Evolutionary conservation across 352 stramenopile genomes (phyloP), one percentile per base, ranked within the genome.

Genomic region (Phytopythium delawarense): DNA sequence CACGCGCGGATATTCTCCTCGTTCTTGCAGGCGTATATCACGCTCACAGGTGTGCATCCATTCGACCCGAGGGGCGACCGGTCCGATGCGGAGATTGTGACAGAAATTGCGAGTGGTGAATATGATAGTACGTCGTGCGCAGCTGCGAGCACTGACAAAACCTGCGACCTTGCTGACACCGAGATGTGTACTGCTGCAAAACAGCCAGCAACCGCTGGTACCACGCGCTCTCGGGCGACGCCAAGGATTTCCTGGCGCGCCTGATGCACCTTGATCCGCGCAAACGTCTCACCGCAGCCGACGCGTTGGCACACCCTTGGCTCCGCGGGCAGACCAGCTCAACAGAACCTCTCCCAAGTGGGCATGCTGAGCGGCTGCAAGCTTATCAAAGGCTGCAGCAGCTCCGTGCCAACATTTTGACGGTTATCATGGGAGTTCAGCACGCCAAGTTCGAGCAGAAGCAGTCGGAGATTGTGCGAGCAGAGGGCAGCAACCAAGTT

Each of bases 141-240:
- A 30, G 4, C 49, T 49, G 34, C 16, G 7, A 37, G 13, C 35
- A 40, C 35, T 52, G 39, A 28, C 28, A 21, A 37, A 11, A 28
- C 0, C 16, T 18, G 15, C 20, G 42, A 11, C 13, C 25, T 40
- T 21, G 4, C 23, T n/a, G 20, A 5, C 39, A 37, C 39, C 13
- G 5, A 35, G 49, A 53, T 51, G 5, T 40, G 23, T 18, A 7
- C 42, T 18, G 51, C 13, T 46, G 25, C 8, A 12, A 25, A 25
- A 49, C 55, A 92, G 83, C 86, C 37, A 63, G 71, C 16, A 93
- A 91, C 57, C 65, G 78, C 52, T 93, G 80, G 79, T 93, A 89
- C 59, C 75, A 72, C 30, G 67, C 58, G 9, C 72, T 93, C 0
- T 88, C 79, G 13, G 28, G 53, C 11, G 75, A 88, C 20, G 80